These are phyloP conservation scores for Areca catechu DNA, from an alignment of 176 grass and related monocot species.

Conservation along the genomic window DNA sequence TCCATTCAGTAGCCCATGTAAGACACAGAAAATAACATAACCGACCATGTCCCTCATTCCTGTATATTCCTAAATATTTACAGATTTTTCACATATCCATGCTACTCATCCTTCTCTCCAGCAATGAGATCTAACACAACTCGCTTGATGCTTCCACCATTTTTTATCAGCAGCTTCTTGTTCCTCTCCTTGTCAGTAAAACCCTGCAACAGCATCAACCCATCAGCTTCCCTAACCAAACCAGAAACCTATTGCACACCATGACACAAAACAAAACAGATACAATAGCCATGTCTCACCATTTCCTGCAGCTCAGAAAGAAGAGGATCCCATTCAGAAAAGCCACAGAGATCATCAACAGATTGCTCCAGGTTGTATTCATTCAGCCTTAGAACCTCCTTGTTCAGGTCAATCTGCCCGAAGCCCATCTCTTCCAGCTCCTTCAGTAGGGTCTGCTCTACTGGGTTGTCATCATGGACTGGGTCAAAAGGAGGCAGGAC, in stretches of 20 bases:
- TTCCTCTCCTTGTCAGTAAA: slow-evolving; percentile 40
- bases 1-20: no score
- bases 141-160: slow-evolving; percentile 50
- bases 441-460: slow-evolving; percentile 48
- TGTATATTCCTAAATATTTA: not conserved
- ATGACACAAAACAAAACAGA: not conserved
- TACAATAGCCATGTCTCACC: slow-evolving; percentile 22
- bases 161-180: slow-evolving; percentile 33
- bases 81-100: not conserved
- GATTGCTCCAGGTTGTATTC: slow-evolving; percentile 55
- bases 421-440: slow-evolving; percentile 71
- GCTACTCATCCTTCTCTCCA: slow-evolving; percentile 35
- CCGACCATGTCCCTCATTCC: not conserved
- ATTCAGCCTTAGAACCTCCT: slow-evolving; percentile 62
- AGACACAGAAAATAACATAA: no score
- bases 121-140: slow-evolving; percentile 37
- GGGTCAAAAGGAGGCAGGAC: not conserved
- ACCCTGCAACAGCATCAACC: slow-evolving; percentile 29
- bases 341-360: slow-evolving; percentile 46
- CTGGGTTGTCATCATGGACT: not conserved
- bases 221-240: no score
- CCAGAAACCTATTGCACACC: no score
- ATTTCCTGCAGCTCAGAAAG: slow-evolving; percentile 46
- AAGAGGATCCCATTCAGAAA: slow-evolving; percentile 64
- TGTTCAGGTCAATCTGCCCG: slow-evolving; percentile 57